Evolutionary conservation across 2,329 filamentous ascomycete species (phyloP).

Genomic region (Plenodomus tracheiphilus): DNA sequence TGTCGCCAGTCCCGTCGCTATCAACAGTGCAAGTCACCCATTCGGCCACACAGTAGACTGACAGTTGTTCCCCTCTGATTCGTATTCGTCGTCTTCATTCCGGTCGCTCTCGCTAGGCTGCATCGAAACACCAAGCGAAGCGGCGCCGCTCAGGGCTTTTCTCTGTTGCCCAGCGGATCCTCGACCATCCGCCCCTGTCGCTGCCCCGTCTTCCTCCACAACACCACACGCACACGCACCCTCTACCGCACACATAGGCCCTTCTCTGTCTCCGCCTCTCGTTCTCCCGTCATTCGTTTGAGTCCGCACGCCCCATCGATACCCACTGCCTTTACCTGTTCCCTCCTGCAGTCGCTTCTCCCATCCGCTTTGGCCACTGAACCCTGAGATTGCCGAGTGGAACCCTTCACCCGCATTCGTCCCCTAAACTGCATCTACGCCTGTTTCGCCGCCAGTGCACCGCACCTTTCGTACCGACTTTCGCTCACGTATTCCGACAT

Average conservation of each 20-base stretch:
- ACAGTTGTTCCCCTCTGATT: not conserved
- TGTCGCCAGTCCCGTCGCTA: no score
- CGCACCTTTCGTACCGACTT: constrained; percentile 13
- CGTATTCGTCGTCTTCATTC: constrained; percentile 12
- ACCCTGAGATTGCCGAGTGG: constrained; percentile 1
- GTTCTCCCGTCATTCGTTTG: constrained; percentile 40
- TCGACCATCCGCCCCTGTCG: constrained; percentile 23
- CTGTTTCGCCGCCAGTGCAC: constrained; percentile 10
- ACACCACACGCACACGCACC: constrained; percentile 27
- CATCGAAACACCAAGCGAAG: constrained; percentile 15
- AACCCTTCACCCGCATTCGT: constrained; percentile 17
- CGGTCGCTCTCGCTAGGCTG: constrained; percentile 21
- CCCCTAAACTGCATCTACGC: constrained; percentile 20
- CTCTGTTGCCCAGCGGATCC: no score
- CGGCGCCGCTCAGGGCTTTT: constrained; percentile 18
- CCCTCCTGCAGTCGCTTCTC: constrained; percentile 5
- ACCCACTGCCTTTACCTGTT: constrained; percentile 11
- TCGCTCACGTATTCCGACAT: constrained; percentile 17
- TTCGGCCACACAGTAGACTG: no score
- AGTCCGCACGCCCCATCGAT: constrained; percentile 20
- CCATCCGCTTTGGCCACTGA: not conserved
- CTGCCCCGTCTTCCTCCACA: constrained; percentile 13
- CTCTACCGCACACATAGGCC: constrained; percentile 11
- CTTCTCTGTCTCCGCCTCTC: constrained; percentile 20
- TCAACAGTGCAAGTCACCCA: no score